Base-by-base conservation (phyloP, 2,329 filamentous ascomycete species). In the Atkinsonella hypoxylon region DNA sequence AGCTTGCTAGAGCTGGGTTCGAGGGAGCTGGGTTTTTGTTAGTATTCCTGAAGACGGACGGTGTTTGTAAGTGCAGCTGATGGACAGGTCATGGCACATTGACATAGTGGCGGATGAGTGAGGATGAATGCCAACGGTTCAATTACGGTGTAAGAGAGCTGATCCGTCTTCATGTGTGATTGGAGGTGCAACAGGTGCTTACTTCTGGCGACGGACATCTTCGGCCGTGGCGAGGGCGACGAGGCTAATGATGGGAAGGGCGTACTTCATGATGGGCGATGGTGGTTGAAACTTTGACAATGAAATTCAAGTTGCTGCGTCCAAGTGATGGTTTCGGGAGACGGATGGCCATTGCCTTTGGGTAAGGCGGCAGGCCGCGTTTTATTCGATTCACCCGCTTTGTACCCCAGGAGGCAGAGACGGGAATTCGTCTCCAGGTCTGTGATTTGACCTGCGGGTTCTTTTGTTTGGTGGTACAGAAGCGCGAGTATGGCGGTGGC, bases 201-300 rank as follows among this genome's bases (percentile, higher is more conserved):
- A 54, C 44, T 46, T 22, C 30, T 53, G 49, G 17, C 44, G 48
- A 10, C 31, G 47, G 9, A 48, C 39, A 22, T 47, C 17, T 17
- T 52, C 22, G 31, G 53, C 48, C 2, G 49, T 36, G 9, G 44
- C 50, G n/a, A 55, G 31, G 52, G 44, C 43, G 34, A 44, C 51
- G 43, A 56, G 20, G 43, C 49, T 40, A 45, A 56, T 31, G 30
- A 51, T 41, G 11, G 44, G 41, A 42, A 51, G 26, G 42, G 53
- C 49, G 18, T 50, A 20, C 50, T 51, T 53, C 30, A 40, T 52
- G 48, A n/a, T 31, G 49, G 22, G 13, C 7, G 39, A 5, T 13
- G 39, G 18, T 41, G 32, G 17, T n/a, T n/a, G n/a, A n/a, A n/a
- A n/a, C n/a, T n/a, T n/a, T n/a, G n/a, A n/a, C n/a, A n/a, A n/a